phyloP scores from a whole-genome alignment of 306 rosid genomes.

The Purshia tridentata region DNA sequence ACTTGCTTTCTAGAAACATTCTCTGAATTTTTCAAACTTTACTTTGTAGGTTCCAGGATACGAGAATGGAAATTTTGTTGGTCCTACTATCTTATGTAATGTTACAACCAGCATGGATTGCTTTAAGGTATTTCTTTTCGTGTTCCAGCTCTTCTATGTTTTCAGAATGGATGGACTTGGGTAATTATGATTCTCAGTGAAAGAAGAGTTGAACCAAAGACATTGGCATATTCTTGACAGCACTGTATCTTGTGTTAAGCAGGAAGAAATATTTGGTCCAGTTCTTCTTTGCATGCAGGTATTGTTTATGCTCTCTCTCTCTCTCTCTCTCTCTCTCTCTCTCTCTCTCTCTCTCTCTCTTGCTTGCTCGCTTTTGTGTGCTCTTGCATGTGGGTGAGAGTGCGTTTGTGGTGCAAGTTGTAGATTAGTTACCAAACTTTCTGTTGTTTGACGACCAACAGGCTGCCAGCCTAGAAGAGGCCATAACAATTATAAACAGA shows the following conservation, averaged over 20 bases:
- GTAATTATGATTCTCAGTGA: conserved; percentile 21
- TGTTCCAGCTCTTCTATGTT: conserved; percentile 10
- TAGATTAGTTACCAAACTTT: conserved; percentile 12
- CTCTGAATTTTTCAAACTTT: conserved; percentile 15
- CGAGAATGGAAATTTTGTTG: conserved; percentile 65
- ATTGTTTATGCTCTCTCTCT: conserved; percentile 17
- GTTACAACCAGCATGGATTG: conserved; percentile 66
- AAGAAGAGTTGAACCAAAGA: conserved; percentile 30
- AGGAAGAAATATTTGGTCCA: conserved; percentile 78
- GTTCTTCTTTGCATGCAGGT: conserved; percentile 76
- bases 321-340: neutral
- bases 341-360: neutral
- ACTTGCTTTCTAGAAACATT: conserved; percentile 16
- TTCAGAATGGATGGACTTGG: conserved; percentile 22
- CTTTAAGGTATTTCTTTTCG: conserved; percentile 46
- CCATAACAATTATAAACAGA: conserved; percentile 59
- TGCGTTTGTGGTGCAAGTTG: conserved; percentile 15
- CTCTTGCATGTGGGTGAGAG: neutral
- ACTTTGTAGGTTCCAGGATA: conserved; percentile 59
- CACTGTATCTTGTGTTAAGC: conserved; percentile 36
- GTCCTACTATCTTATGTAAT: conserved; percentile 63
- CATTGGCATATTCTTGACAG: conserved; percentile 35
- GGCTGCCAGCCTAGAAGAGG: conserved; percentile 69
- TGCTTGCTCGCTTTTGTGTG: neutral
- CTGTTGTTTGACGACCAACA: conserved; percentile 33